Conservation (phyloP, 2,329 filamentous ascomycete genomes). For the Botrytis galanthina region DNA sequence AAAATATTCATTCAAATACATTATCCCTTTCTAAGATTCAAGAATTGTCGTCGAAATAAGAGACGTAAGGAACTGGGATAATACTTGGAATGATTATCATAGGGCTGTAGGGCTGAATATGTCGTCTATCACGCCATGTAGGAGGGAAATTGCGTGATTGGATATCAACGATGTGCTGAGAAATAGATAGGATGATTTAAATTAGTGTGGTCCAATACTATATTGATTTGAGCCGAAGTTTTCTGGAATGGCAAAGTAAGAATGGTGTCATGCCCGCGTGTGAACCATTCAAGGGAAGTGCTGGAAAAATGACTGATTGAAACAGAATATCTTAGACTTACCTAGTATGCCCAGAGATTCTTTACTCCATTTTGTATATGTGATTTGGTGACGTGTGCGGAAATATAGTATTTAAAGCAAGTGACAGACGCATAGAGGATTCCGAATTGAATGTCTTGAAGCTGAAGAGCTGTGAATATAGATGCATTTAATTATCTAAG, state of each 20-base stretch:
- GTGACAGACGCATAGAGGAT: fast-evolving
- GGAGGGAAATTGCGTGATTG: background rate
- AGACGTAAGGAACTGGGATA: background rate
- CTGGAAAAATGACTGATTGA: background rate
- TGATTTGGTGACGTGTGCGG: background rate
- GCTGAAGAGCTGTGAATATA: background rate
- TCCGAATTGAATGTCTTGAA: background rate
- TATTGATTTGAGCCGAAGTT: background rate
- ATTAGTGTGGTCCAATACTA: background rate
- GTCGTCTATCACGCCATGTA: background rate
- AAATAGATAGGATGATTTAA: background rate
- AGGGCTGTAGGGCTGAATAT: background rate
- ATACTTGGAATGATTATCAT: background rate
- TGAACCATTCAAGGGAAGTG: too few relatives aligned
- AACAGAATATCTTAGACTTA: background rate
- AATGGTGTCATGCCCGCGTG: too few relatives aligned
- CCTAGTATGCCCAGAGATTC: background rate
- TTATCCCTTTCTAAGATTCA: background rate
- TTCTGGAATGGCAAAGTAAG: too few relatives aligned
- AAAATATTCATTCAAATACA: background rate
- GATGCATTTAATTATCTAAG: fast-evolving
- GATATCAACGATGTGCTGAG: background rate
- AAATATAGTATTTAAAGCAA: background rate
- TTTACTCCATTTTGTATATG: background rate
- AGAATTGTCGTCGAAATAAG: background rate